Evolutionary conservation across 352 stramenopile genomes (phyloP), one percentile per base, ranked within the genome.

Genomic region (Phytopythium montanum): DNA sequence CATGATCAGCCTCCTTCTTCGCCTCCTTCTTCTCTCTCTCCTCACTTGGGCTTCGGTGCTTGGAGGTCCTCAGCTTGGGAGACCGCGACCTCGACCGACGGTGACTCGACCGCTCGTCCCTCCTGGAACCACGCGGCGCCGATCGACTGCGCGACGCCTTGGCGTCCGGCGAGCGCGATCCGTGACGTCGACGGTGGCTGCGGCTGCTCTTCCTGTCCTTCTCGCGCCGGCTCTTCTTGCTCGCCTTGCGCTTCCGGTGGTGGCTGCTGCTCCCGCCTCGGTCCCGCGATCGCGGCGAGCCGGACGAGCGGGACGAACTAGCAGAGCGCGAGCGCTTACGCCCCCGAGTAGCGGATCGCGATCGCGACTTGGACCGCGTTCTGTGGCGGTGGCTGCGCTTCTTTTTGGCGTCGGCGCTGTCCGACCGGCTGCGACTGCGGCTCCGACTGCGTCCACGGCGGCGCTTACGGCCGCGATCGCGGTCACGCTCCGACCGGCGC

Each of bases 91-190:
- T n/a, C 23, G 54, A 62, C n/a, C 33, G 59, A 19, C 55, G 71
- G 25, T 67, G 62, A 5, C 54, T 66, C 41, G 49, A 64, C 18
- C 50, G 59, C 31, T 55, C 33, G 31, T 70, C 68, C 45, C 66
- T 74, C 61, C 69, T 75, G 18, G 59, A 66, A 46, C 60, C 65
- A 23, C 63, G 65, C 58, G 56, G 58, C 5, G 29, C 36, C 21
- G 72, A 81, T 33, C 73, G 69, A 44, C 74, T 81, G 5, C 68
- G 64, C 23, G 63, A 74, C 19, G 65, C 54, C 45, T 49, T 6
- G 39, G 39, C 39, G 18, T 45, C 62, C 45, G 53, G 42, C 45
- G 53, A 41, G 29, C 28, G 52, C 52, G 60, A 53, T 48, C 26
- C 14, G 14, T 49, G 45, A 13, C 46, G 28, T 14, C 58, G 26